Evolutionary conservation across 1,284 basidiomycete species (phyloP).

Genomic region (Moesziomyces parantarcticus): DNA sequence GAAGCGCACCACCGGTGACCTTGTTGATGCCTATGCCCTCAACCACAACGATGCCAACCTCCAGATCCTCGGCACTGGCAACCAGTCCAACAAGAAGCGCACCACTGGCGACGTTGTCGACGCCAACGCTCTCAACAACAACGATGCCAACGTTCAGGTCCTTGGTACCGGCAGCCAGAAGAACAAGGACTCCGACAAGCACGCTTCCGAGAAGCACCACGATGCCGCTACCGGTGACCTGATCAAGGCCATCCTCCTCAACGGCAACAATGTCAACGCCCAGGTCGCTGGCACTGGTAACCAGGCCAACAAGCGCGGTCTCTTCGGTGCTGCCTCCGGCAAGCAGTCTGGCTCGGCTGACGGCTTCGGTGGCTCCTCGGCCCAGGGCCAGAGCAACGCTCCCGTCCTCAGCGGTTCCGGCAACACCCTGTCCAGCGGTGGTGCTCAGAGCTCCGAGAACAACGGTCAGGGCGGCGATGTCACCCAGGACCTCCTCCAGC

Average conservation of each 20-base stretch:
- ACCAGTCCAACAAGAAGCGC: no score
- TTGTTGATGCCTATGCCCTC: constrained; percentile 12
- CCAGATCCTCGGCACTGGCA: constrained; percentile 9
- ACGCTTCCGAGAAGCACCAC: neutral
- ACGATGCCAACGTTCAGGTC: constrained; percentile 20
- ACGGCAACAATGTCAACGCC: constrained; percentile 23
- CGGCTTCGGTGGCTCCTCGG: constrained; percentile 17
- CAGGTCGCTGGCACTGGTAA: constrained; percentile 25
- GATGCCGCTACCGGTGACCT: constrained; percentile 17
- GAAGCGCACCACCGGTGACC: constrained; percentile 9
- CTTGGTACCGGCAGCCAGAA: constrained; percentile 28
- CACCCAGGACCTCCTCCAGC: constrained; percentile 18
- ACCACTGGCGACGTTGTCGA: constrained; percentile 17
- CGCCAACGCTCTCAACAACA: constrained; percentile 16
- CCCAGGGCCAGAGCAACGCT: constrained; percentile 22
- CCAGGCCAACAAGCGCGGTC: constrained; percentile 15
- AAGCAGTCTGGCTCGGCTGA: constrained; percentile 22
- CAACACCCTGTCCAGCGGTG: constrained; percentile 25
- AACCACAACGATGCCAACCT: constrained; percentile 25
- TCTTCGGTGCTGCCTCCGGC: constrained; percentile 15
- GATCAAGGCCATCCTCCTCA: constrained; percentile 18
- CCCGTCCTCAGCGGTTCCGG: constrained; percentile 25
- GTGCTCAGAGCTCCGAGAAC: constrained; percentile 21
- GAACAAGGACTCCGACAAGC: constrained; percentile 8
- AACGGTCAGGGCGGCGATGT: constrained; percentile 17